Conservation (phyloP, 2,329 filamentous ascomycete species). For the Cladophialophora exuberans region DNA sequence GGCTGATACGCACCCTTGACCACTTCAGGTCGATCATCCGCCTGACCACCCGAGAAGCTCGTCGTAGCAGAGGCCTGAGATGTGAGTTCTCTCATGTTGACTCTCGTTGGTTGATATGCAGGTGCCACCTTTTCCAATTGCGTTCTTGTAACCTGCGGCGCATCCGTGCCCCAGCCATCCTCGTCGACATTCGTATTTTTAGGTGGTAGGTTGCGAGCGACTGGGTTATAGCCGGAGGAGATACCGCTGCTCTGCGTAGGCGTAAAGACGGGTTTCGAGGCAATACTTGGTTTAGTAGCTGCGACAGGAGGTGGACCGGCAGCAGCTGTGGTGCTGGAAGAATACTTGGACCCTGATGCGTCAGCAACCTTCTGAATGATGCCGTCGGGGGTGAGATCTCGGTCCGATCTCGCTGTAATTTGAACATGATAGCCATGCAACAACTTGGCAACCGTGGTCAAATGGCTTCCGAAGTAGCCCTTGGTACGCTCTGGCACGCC, state of each 20-base stretch:
- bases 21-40: conserved; percentile 62
- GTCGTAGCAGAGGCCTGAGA: conserved; percentile 69
- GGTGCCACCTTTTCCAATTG: conserved; percentile 89
- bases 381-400: conserved; percentile 80
- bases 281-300: conserved; percentile 62
- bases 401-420: conserved; percentile 89
- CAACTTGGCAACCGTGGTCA: conserved; percentile 85
- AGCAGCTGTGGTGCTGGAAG: conserved; percentile 64
- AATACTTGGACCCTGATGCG: conserved; percentile 93
- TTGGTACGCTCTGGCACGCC: conserved; percentile 98
- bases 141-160: conserved; percentile 83
- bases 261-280: conserved; percentile 90
- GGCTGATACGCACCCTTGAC: conserved; percentile 89
- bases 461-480: conserved; percentile 96
- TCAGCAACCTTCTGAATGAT: conserved; percentile 94
- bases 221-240: conserved; percentile 64
- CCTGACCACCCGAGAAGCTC: conserved; percentile 56
- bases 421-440: conserved; percentile 98
- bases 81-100: conserved; percentile 85
- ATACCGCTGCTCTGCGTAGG: conserved; percentile 68
- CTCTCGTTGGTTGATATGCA: conserved; percentile 93
- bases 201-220: conserved; percentile 52
- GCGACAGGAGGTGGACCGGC: conserved; percentile 57
- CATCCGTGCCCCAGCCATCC: conserved; percentile 94
- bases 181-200: conserved; percentile 63